Evolutionary conservation across 2,329 filamentous ascomycete genomes (phyloP), one percentile per base, ranked within the genome.

Genomic region (Cladophialophora yegresii): DNA sequence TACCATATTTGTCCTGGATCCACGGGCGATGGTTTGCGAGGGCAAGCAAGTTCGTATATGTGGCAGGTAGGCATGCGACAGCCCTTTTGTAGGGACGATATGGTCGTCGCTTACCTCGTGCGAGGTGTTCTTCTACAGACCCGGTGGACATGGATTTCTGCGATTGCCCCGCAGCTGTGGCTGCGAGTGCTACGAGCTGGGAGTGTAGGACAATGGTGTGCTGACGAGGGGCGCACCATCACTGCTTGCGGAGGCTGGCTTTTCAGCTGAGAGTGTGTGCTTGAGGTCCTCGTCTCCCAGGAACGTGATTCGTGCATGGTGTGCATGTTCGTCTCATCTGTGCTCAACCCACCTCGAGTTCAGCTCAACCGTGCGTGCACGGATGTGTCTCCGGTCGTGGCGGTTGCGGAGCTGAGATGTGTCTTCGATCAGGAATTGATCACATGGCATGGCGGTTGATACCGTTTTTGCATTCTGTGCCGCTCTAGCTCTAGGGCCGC

Each of bases 131-230:
- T 7, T n/a, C 36, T 43, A 8, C 13, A 28, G 26, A 28, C 26
- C 26, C 6, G 12, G 10, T 12, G 2, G 10, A 36, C 9, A 36
- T 36, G 3, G 16, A n/a, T n/a, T 16, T 16, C 7, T 43, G 16
- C 36, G 36, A n/a, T n/a, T 32, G 47, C 51, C 51, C 51, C 28
- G 26, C 23, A 54, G 51, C 26, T 30, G 51, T 30, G 51, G 51
- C 51, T 54, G 51, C 51, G 20, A 9, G 51, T 13, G 16, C 20
- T 54, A 54, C 51, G 51, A 54, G 51, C 26, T 54, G 51, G 51
- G 9, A 32, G 6, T 3, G 10, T 30, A 30, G 51, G 51, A 54
- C 28, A n/a, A 5, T 3, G 51, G 6, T 8, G 16, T 23, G 23
- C 51, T 54, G 51, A 54, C 51, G 23, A 28, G 28, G n/a, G n/a